Evolutionary conservation across 1,284 basidiomycete genomes (phyloP), one percentile per base, ranked within the genome.

Genomic region (Fistulina hepatica): DNA sequence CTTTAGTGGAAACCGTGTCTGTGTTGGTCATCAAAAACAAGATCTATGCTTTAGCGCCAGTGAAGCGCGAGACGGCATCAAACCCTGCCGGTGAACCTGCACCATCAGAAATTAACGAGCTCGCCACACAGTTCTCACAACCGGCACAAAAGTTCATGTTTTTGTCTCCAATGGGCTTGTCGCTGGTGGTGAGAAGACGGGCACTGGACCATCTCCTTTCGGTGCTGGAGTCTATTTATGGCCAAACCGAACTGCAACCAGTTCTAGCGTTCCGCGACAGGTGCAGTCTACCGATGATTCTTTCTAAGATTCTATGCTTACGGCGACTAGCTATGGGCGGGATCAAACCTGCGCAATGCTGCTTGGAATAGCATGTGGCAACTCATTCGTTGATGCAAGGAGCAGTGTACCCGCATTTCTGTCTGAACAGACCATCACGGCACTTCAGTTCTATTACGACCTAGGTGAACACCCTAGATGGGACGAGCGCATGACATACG

Each of bases 331-430:
- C 51, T 92, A 82, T 57, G 88, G 90, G 31, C 73, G 83, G 35
- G 82, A 90, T 54, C 85, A 95, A 53, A 83, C 85, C 2, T 93
- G 89, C 52, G 81, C 88, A 10, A 93, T 94, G 80, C 73, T 91
- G n/a, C 68, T 95, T 10, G 83, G 78, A 11, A 73, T 73, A 39
- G 79, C 82, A 2, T 71, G 78, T 46, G 82, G 82, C 21, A 86
- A 84, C 50, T 77, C 76, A 0, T 85, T 79, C 58, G 55, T 84
- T 40, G 75, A 80, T 45, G 33, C 43, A 12, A 55, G n/a, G n/a
- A n/a, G n/a, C n/a, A n/a, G n/a, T n/a, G n/a, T n/a, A n/a, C 19
- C 57, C 59, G 21, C 71, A 74, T 37, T 60, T 81, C 37, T 65
- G 60, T 30, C 64, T 63, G 16, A 58, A 78, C 21, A 71, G 63